These are phyloP conservation scores for Boehmeria nivea DNA, from an alignment of 306 rosid genomes.

Conservation along the genomic window DNA sequence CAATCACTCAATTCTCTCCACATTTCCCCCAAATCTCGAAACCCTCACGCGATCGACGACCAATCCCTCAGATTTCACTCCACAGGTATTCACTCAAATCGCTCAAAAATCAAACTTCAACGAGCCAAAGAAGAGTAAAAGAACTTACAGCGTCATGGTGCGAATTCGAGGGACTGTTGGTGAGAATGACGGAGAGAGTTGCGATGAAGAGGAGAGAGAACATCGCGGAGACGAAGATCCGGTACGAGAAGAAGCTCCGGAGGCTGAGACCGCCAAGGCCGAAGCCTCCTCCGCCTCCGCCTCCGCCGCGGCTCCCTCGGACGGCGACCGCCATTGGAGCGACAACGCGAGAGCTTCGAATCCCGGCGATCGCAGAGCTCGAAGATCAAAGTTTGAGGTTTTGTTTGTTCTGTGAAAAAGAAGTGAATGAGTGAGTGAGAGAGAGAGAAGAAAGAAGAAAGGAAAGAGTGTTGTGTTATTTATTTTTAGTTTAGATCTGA, in stretches of 20 bases:
- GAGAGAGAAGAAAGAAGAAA: not conserved
- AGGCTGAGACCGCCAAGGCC: conserved; percentile 50
- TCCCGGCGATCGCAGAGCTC: not conserved
- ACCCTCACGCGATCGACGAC: conserved; percentile 3
- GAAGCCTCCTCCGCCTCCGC: conserved; percentile 28
- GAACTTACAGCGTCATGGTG: conserved; percentile 76
- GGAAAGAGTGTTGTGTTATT: not conserved
- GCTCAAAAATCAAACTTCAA: not conserved
- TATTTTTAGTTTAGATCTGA: not conserved
- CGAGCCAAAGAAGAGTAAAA: not conserved
- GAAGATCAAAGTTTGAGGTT: not conserved
- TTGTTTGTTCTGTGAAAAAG: not conserved
- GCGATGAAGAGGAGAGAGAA: conserved; percentile 86
- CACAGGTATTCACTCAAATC: conserved; percentile 10
- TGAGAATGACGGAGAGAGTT: conserved; percentile 68
- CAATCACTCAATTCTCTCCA: not conserved
- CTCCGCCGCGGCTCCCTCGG: conserved; percentile 73
- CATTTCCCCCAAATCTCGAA: not conserved
- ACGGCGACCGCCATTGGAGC: conserved; percentile 81
- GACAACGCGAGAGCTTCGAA: not conserved
- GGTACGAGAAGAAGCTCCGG: conserved; percentile 82
- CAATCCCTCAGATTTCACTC: not conserved
- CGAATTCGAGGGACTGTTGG: conserved; percentile 59
- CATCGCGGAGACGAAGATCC: conserved; percentile 95
- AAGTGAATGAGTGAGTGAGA: not conserved